Base-by-base conservation (phyloP, 768 basidiomycete genomes). In the Tubosaeta sp. region DNA sequence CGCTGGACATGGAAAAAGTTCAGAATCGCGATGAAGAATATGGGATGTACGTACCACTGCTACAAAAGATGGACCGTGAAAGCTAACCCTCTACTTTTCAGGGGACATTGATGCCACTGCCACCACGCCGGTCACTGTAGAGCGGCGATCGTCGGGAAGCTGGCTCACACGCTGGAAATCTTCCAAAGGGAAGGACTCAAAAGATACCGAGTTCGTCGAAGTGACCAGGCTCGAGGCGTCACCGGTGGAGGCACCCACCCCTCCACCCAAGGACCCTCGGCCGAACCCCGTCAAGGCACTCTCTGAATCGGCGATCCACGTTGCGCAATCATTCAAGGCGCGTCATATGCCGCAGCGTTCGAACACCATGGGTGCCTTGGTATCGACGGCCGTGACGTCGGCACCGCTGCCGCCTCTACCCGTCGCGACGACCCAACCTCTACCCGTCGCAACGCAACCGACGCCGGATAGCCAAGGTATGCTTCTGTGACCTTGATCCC, bases 1-100 rank as follows among this genome's bases (percentile, higher is more conserved):
- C 74, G 80, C 44, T 90, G 88, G 88, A 84, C 78, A 54, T 90
- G 88, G 88, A 87, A 88, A 71, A 86, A 81, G 59, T 90, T 85
- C 71, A 82, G 77, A 69, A 73, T 86, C 47, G 88, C 87, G 4
- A 83, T 90, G 80, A 71, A 76, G 52, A 90, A 81, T 65, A 86
- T 90, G 86, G 85, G 87, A 40, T 90, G 88, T 90, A 59, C 66
- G 88, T 77, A 35, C 27, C 27, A 31, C 2, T 41, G 11, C 16
- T 19, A 25, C 25, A n/a, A 34, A 46, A 54, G 45, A 40, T 13
- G 32, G 34, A 2, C 21, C 13, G 16, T 18, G 18, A 29, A 4
- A 16, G 32, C 49, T 57, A 14, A 46, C 30, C 31, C 8, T 40
- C 13, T 22, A 24, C 22, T 9, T 11, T 40, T 31, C 54, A 90